phyloP scores from a whole-genome alignment of 371 early-diverging fungal species.

The Apophysomyces trapeziformis region DNA sequence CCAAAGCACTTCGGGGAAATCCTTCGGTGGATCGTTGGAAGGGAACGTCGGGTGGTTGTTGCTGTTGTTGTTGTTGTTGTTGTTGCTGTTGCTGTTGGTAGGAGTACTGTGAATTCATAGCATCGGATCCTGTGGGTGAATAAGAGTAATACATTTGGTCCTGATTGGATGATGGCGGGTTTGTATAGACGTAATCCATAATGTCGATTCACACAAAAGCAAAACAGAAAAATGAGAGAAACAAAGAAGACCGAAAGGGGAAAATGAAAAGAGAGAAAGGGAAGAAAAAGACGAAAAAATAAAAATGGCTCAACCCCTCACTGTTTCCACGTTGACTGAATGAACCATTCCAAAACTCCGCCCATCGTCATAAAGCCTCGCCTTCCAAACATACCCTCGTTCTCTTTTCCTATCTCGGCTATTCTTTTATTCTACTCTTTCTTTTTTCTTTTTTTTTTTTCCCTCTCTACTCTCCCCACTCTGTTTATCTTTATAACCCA shows the following conservation, averaged over 20 bases:
- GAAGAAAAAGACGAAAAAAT: background rate
- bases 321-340: slow-evolving; percentile 7
- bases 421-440: too few species aligned
- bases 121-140: slow-evolving; percentile 11
- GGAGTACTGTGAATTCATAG: slow-evolving; percentile 23
- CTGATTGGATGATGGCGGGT: slow-evolving; percentile 18
- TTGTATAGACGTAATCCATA: slow-evolving; percentile 32
- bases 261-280: slow-evolving; percentile 11
- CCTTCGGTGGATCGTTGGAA: slow-evolving; percentile 67
- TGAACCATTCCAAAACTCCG: background rate
- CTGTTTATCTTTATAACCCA: background rate
- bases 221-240: slow-evolving; percentile 5
- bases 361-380: background rate
- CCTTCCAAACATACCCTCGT: background rate
- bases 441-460: background rate
- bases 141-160: slow-evolving; percentile 23
- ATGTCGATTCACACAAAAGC: background rate
- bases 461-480: background rate
- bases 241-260: background rate
- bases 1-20: slow-evolving; percentile 76
- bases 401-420: too few species aligned
- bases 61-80: slow-evolving; percentile 26
- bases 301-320: slow-evolving; percentile 10
- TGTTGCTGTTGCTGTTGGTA: slow-evolving; percentile 25
- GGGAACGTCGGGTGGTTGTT: slow-evolving; percentile 23